Base-by-base conservation (phyloP, 75 land plant species). In the Gnetum montanum region DNA sequence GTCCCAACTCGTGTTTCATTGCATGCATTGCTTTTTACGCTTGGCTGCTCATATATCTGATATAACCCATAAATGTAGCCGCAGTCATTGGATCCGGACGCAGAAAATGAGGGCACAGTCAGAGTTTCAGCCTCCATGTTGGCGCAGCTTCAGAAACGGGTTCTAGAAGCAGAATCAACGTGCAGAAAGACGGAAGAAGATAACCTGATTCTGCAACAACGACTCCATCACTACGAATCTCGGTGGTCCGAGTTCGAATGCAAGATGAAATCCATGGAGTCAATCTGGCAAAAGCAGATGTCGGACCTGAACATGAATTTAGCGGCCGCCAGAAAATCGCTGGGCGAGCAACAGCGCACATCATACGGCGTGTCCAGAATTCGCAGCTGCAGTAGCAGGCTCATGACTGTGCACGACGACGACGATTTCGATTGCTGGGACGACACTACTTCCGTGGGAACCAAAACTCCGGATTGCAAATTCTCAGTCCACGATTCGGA, bases 251-350 rank as follows among this genome's bases (percentile, higher is more conserved):
- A 79, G 31, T 79, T 82, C 48, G 94, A 93, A 55, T 62, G 62
- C 12, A 93, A 77, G 59, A 84, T 82, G 81, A 76, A 62, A 47
- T 73, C 86, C 0, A 79, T 93, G 94, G 98, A 88, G 68, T 86
- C 79, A 40, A 67, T 70, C 58, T 88, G 98, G 98, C 81, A 84
- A 52, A 88, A 79, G 60, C 89, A 84, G 53, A 72, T 84, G 73
- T 36, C 64, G 15, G 69, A 70, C 27, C 62, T 84, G 43, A 85
- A 80, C 77, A 27, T 59, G 41, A 90, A 77, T 57, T 74, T 90
- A 26, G 77, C 83, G 54, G 88, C 88, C 31, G 96, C 97, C 30
- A 90, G 70, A 50, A 95, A 57, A 49, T 73, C 76, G 31, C 71
- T 95, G 31, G 71, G 81, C 30, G 45, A 69, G 33, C 85, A 83